Evolutionary conservation across 371 early-diverging fungal genomes (phyloP).

Genomic region (Fennellomyces sp.): DNA sequence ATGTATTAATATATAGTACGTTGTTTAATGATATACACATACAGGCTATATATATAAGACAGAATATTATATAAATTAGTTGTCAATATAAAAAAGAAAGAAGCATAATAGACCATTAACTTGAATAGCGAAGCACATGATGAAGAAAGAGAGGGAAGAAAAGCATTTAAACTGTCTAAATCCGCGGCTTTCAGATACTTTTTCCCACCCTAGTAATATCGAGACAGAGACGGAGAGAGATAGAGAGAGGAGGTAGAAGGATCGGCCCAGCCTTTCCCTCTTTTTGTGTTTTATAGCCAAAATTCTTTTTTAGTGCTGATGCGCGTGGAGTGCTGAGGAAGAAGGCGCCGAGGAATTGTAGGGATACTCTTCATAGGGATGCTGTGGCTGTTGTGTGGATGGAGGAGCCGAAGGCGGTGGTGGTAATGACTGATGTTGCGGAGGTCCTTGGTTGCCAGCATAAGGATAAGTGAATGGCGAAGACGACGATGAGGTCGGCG

Average conservation of each 20-base stretch:
- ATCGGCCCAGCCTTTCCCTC: constrained; percentile 8
- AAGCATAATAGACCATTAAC: no score
- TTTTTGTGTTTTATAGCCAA: not conserved
- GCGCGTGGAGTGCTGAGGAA: not conserved
- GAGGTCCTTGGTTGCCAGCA: not conserved
- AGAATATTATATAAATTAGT: no score
- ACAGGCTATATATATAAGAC: no score
- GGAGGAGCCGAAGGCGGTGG: constrained; percentile 1
- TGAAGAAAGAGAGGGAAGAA: not conserved
- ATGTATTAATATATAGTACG: no score
- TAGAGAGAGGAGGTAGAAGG: not conserved
- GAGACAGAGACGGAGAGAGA: not conserved
- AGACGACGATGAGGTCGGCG: not conserved
- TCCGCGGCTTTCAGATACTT: not conserved
- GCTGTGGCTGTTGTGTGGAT: not conserved
- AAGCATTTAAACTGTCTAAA: not conserved
- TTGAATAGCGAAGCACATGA: no score
- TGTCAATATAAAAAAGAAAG: no score
- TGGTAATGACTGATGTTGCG: not conserved
- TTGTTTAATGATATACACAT: no score
- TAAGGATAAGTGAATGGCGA: not conserved
- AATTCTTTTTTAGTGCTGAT: not conserved
- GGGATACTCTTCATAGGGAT: not conserved
- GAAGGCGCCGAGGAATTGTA: not conserved
- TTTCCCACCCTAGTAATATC: not conserved